These are phyloP conservation scores for Centrapalus pauciflorus DNA, from an alignment of 129 eudicot species.

Conservation along the genomic window DNA sequence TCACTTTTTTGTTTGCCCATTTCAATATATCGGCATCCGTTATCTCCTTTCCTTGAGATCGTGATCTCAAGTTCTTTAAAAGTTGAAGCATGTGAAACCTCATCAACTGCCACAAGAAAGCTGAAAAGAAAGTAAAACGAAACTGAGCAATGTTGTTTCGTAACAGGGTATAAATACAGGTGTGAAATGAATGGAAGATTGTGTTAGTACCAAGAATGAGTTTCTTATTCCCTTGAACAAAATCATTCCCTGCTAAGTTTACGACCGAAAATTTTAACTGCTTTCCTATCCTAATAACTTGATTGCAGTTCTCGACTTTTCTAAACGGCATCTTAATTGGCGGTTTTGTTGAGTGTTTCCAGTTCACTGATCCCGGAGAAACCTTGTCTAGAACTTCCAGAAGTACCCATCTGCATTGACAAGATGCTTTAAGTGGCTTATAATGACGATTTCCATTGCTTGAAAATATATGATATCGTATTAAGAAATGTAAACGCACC, in stretches of 20 bases:
- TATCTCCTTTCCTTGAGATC: slow-evolving; percentile 81
- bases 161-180: neutral
- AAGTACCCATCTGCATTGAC: slow-evolving; percentile 70
- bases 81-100: slow-evolving; percentile 90
- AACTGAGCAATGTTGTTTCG: neutral
- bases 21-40: slow-evolving; percentile 72
- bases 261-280: slow-evolving; percentile 75
- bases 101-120: slow-evolving; percentile 98
- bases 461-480: neutral
- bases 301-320: slow-evolving; percentile 99
- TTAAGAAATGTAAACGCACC: slow-evolving; percentile 46
- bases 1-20: slow-evolving; percentile 92
- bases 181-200: slow-evolving; percentile 4
- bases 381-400: slow-evolving; percentile 89
- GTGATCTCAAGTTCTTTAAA: slow-evolving; percentile 70
- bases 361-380: slow-evolving; percentile 83
- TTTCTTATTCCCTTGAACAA: slow-evolving; percentile 95
- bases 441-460: neutral
- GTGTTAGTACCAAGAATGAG: slow-evolving; percentile 70
- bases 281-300: slow-evolving; percentile 80
- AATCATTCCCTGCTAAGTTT: slow-evolving; percentile 88
- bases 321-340: slow-evolving; percentile 98
- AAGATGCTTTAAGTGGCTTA: neutral
- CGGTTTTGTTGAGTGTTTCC: slow-evolving; percentile 94
- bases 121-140: slow-evolving; percentile 35